Conservation (phyloP, 192 early-diverging fungal species). For the Coemansia sp. region DNA sequence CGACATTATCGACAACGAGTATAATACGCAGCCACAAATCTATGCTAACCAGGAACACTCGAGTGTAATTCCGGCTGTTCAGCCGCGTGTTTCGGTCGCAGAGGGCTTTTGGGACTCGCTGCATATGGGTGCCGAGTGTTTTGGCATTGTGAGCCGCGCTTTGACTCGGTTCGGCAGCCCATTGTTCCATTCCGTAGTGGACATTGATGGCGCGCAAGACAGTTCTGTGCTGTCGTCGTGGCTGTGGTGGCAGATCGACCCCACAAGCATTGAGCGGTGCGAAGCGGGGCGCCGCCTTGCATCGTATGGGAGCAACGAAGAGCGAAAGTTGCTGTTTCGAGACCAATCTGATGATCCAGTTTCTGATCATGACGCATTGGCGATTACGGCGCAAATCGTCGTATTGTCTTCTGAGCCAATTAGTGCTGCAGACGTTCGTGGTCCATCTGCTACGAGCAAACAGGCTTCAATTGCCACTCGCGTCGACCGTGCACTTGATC, state of each 20-base stretch:
- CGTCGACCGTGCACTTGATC: slow-evolving; percentile 13
- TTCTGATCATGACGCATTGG: not conserved
- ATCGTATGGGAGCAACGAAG: slow-evolving; percentile 3
- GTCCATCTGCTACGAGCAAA: not conserved
- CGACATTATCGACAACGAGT: slow-evolving; percentile 34
- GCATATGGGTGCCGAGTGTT: slow-evolving; percentile 37
- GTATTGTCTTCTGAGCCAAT: slow-evolving; percentile 26
- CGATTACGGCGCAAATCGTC: slow-evolving; percentile 15
- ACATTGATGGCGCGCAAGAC: slow-evolving; percentile 15
- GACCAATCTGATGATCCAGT: slow-evolving; percentile 3
- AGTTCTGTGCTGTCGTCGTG: slow-evolving; percentile 35
- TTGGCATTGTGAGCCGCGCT: slow-evolving; percentile 16
- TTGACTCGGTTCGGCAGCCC: slow-evolving; percentile 24
- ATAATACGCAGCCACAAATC: slow-evolving; percentile 8
- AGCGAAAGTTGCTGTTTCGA: slow-evolving; percentile 15
- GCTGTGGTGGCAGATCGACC: slow-evolving; percentile 54
- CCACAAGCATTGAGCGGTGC: slow-evolving; percentile 8
- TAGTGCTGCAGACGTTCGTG: slow-evolving; percentile 12
- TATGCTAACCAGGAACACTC: not conserved
- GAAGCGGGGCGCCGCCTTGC: not conserved
- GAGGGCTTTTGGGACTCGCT: slow-evolving; percentile 47
- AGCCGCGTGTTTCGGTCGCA: not conserved
- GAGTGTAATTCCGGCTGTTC: not conserved
- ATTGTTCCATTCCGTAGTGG: slow-evolving; percentile 13
- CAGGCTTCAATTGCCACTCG: slow-evolving; percentile 6